Evolutionary conservation across 1,139 yeast species (phyloP).

Genomic region (Debaryomyces sp.): DNA sequence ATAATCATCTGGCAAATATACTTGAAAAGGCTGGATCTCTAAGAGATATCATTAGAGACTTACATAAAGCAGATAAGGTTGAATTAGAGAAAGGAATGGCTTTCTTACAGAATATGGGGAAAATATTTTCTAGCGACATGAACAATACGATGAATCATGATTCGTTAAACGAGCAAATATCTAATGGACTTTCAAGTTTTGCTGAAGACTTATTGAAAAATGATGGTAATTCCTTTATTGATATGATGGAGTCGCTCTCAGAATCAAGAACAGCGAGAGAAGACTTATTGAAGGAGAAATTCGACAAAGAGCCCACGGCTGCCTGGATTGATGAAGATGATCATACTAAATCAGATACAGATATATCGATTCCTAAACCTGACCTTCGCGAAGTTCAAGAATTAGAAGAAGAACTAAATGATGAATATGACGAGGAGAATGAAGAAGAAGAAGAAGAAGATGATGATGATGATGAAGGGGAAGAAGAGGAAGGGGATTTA

Average conservation of each 20-base stretch:
- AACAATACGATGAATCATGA: conserved; percentile 10
- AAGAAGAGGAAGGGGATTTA: conserved; percentile 23
- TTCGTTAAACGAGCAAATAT: conserved; percentile 21
- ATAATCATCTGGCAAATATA: conserved; percentile 22
- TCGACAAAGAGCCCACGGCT: conserved; percentile 8
- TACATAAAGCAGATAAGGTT: conserved; percentile 30
- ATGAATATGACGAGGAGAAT: conserved; percentile 25
- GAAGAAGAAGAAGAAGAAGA: too few relatives aligned
- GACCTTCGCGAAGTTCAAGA: background rate
- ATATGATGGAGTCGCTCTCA: conserved; percentile 75
- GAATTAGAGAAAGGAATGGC: conserved; percentile 32
- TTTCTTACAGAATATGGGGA: conserved; percentile 31
- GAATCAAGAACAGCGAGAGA: conserved; percentile 58
- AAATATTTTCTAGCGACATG: conserved; percentile 19
- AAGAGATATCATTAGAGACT: conserved; percentile 31
- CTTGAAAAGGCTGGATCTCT: conserved; percentile 33
- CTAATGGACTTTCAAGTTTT: conserved; percentile 54
- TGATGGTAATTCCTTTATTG: conserved; percentile 74
- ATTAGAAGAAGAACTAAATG: conserved; percentile 9
- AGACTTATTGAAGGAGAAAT: conserved; percentile 30
- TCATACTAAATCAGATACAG: background rate
- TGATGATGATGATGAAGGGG: conserved; percentile 24
- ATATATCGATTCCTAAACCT: background rate
- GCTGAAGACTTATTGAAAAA: conserved; percentile 78
- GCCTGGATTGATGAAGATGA: conserved; percentile 32